Evolutionary conservation across 768 basidiomycete species (phyloP).

Genomic region (Cubamyces lactineus): DNA sequence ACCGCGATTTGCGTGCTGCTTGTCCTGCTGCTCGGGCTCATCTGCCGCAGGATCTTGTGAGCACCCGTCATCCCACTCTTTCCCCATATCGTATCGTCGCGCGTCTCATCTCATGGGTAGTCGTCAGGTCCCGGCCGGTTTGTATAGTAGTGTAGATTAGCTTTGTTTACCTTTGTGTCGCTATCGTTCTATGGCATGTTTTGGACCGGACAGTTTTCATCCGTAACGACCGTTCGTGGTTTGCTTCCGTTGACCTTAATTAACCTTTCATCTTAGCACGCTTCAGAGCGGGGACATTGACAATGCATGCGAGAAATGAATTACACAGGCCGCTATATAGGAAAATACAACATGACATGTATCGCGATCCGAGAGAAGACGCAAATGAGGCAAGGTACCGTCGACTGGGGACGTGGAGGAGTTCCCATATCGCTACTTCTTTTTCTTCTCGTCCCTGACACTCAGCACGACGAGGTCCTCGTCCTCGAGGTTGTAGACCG

Average conservation of each 20-base stretch:
- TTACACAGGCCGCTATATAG: constrained; percentile 13
- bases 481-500: constrained; percentile 87
- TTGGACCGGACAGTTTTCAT: neutral
- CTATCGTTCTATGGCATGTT: neutral
- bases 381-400: neutral
- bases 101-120: neutral
- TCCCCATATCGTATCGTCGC: neutral
- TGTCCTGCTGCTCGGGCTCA: constrained; percentile 66
- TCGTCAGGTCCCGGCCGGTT: neutral
- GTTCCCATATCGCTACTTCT: constrained; percentile 39
- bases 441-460: constrained; percentile 75
- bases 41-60: constrained; percentile 61
- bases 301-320: neutral
- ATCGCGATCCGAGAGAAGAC: constrained; percentile 5
- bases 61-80: neutral
- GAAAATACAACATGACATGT: constrained; percentile 18
- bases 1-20: constrained; percentile 74
- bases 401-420: neutral
- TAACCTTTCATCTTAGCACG: no score
- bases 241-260: neutral
- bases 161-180: constrained; percentile 4
- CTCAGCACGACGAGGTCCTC: constrained; percentile 82
- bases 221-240: neutral
- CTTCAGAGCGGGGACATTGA: no score
- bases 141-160: constrained; percentile 21